phyloP scores from a whole-genome alignment of 306 rosid species.

The Trifolium subterraneum region DNA sequence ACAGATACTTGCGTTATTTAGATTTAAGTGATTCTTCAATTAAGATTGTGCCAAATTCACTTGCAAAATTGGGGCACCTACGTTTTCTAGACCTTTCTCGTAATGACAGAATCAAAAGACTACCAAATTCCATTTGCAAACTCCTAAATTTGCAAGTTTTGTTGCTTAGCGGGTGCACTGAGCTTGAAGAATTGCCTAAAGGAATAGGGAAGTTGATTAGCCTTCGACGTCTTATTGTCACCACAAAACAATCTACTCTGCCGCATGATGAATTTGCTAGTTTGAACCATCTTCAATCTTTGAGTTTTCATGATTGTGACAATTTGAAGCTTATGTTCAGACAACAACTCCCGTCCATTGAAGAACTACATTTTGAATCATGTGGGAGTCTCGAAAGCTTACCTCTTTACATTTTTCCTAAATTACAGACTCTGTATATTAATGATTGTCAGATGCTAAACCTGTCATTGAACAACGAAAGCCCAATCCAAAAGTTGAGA shows the following conservation, averaged over 20 bases:
- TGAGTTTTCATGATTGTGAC: not conserved
- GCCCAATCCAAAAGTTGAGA: not conserved
- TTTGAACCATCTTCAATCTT: not conserved
- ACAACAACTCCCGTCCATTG: not conserved
- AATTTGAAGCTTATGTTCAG: slow-evolving; percentile 15
- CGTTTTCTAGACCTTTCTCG: not conserved
- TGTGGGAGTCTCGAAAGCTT: not conserved
- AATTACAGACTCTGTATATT: not conserved
- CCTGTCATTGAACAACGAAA: not conserved
- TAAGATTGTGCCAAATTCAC: not conserved
- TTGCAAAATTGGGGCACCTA: not conserved
- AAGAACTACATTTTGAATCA: not conserved
- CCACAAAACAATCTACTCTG: slow-evolving; percentile 26
- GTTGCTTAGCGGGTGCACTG: not conserved
- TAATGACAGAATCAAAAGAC: not conserved
- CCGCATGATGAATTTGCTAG: not conserved
- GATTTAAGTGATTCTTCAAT: not conserved
- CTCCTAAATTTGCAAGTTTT: not conserved
- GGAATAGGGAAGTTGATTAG: slow-evolving; percentile 17
- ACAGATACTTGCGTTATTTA: not conserved
- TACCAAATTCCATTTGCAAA: not conserved
- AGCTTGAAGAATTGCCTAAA: slow-evolving; percentile 19
- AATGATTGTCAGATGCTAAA: not conserved
- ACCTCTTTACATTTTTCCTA: not conserved
- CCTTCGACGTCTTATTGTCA: slow-evolving; percentile 4